Base-by-base conservation (phyloP, 352 stramenopile species). In the Globisporangium barbulae region DNA sequence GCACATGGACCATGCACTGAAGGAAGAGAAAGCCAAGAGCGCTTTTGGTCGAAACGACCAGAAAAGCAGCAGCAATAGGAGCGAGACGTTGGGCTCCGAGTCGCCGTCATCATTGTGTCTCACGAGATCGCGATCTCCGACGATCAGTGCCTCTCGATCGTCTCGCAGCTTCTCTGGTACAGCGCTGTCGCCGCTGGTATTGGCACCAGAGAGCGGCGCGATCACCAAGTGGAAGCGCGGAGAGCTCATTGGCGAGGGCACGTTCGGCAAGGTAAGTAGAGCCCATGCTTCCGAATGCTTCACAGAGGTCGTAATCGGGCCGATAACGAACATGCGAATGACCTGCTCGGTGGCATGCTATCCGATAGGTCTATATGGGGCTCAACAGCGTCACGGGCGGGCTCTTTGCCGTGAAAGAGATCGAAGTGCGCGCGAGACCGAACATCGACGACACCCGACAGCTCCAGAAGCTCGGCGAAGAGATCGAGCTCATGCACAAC, bases 401-500 rank as follows among this genome's bases (percentile, higher is more conserved):
- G 41, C 72, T 98, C 13, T 97, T 97, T 64, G 91, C 90, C 5
- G 71, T 97, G 8, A 97, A 97, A 58, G 68, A 94, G 53, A 94
- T 98, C 60, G 77, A 94, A 35, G 85, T 97, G 47, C 76, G 84
- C 30, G 73, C 69, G 50, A 87, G 75, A 37, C 67, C 73, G 5
- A 84, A 71, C 45, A 62, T 69, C 17, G 75, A 86, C 41, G 78
- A 85, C 15, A 70, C 87, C 58, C 78, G 79, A 28, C 78, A 92
- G 45, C 73, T 88, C 81, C 70, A 94, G 72, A 85, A 87, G 64
- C 72, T 96, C 30, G 86, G 83, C 53, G 78, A 90, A 45, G 94
- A 98, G 75, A 97, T 99, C 58, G 78, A 97, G 59, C 68, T 98
- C 31, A 98, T 99, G 93, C 89, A 96, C 71, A 94, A 91, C 62